Evolutionary conservation across 23 red algal species (phyloP), one percentile per base, ranked within the genome.

Genomic region (Gracilaria gracilis): DNA sequence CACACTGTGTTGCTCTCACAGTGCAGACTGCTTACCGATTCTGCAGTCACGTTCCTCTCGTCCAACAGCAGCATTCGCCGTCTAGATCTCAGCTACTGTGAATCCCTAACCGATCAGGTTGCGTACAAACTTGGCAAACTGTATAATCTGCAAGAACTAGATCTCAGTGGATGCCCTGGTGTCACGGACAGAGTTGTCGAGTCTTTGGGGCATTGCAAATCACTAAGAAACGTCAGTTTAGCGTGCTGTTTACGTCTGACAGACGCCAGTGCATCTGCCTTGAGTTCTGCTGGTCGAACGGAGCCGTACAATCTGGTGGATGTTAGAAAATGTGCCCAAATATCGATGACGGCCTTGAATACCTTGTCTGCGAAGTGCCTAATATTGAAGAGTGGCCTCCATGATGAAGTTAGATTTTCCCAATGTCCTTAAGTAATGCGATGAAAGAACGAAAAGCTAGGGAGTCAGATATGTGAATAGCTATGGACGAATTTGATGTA

Each of bases 1-100:
- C 79, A 37, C 54, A 82, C 79, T 31, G 53, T 82, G 49, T 20
- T 82, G 3, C 58, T 82, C 21, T 82, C 79, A 5, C 79, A 82
- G 53, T 82, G 79, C 53, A 14, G 40, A 9, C 1, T 32, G 79
- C 58, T 82, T 32, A 82, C 79, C 35, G 79, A 82, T 62, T 19
- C 79, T 0, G 79, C 40, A 17, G 53, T 82, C 58, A 27, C 53
- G 7, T 61, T 36, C 38, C 53, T 82, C 11, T 59, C 79, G 9
- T 82, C 79, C 23, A 62, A 62, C 53, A 16, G 23, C n/a, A 28
- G 19, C 58, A 62, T 82, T 20, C 40, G 15, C 27, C 79, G 54
- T 47, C 53, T 82, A 19, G 58, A 65, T 38, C 54, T 82, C 35
- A 62, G 54, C 79, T 62, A 62, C 54, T 82, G 79, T 34, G 58